Percentiles rank a stretch among this genome's conserved stretches.
Evolutionary conservation across 495 filamentous ascomycete species (phyloP).

Genomic region (Darksidea phi): DNA sequence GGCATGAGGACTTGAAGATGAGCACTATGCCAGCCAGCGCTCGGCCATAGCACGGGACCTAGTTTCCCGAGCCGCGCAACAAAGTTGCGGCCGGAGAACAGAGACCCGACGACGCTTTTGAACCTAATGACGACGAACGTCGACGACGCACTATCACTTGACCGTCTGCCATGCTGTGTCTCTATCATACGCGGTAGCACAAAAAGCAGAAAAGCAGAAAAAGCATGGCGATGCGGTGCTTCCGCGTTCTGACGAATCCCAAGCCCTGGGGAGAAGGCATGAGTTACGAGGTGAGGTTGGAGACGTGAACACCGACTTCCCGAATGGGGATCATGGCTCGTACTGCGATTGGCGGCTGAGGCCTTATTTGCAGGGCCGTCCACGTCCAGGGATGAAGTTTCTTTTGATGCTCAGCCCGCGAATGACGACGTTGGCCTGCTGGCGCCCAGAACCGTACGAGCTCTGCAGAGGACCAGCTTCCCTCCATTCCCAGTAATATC

Average conservation of each 20-base stretch:
- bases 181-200: too few species aligned
- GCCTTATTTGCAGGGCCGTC: neutral
- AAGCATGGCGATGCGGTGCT: too few species aligned
- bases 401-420: neutral
- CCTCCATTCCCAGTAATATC: too few species aligned
- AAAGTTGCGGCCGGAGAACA: neutral
- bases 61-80: too few species aligned
- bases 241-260: neutral
- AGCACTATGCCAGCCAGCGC: neutral
- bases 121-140: too few species aligned
- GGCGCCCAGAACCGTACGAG: too few species aligned
- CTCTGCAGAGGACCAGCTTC: neutral
- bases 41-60: neutral
- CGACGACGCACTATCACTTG: neutral
- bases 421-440: neutral
- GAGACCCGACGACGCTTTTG: too few species aligned
- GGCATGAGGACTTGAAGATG: neutral
- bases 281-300: neutral
- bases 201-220: too few species aligned
- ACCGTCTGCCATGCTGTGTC: neutral
- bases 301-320: neutral
- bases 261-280: neutral
- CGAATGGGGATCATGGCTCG: neutral
- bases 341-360: neutral
- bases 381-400: neutral